These are phyloP conservation scores for Tilletia walkeri DNA, from an alignment of 1,284 basidiomycete species.

Conservation along the genomic window DNA sequence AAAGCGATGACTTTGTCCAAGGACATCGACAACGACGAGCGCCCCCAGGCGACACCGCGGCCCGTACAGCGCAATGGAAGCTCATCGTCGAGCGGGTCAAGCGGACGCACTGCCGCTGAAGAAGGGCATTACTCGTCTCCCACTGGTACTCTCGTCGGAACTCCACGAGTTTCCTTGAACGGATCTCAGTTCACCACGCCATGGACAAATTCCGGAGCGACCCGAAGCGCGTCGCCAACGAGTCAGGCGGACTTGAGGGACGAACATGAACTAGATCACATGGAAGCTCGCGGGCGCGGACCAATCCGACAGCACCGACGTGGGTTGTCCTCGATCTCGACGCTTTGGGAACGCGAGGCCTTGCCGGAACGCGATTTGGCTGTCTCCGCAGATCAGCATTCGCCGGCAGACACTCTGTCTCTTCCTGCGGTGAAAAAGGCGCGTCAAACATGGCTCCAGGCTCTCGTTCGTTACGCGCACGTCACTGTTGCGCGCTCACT, in stretches of 20 bases:
- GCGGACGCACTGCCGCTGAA: background rate
- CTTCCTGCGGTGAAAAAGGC: background rate
- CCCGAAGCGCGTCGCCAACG: background rate
- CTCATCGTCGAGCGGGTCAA: slow-evolving; percentile 3
- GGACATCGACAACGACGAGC: background rate
- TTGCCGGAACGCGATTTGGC: slow-evolving; percentile 23
- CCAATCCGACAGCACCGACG: background rate
- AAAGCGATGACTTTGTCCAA: background rate
- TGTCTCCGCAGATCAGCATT: background rate
- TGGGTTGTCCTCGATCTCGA: background rate
- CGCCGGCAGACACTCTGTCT: background rate
- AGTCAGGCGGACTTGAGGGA: background rate
- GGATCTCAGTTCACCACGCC: background rate
- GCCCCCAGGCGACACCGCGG: background rate
- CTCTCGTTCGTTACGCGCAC: slow-evolving; percentile 29
- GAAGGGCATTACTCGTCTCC: background rate
- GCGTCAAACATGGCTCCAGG: background rate
- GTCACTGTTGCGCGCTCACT: slow-evolving; percentile 63
- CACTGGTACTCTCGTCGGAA: background rate
- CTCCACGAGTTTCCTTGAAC: background rate
- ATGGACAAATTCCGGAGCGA: background rate
- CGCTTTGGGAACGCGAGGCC: slow-evolving; percentile 12
- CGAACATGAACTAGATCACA: background rate
- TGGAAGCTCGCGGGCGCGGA: too few species aligned
- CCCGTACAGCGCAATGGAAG: background rate